A percentile compares a stretch with the other conserved stretches of the same genome.
Conservation (phyloP, 1,284 basidiomycete species). For the Fistulinella cinereoalba region DNA sequence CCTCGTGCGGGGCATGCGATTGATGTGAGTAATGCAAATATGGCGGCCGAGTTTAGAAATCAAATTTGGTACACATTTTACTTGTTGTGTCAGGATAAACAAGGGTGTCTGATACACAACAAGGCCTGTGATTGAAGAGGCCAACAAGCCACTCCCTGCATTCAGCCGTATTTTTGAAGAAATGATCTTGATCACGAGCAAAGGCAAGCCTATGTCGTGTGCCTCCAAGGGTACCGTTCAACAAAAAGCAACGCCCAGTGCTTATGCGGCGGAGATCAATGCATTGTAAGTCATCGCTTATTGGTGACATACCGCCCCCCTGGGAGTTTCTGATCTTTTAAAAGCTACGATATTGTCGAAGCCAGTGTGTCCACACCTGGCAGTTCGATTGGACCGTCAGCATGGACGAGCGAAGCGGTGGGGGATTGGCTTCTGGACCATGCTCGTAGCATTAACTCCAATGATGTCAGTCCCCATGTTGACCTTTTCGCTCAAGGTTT, state of each 20-base stretch:
- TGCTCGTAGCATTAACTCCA: slow-evolving; percentile 20
- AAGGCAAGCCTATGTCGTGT: slow-evolving; percentile 21
- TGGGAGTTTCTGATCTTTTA: not conserved
- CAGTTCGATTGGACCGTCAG: not conserved
- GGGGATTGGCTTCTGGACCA: slow-evolving; percentile 29
- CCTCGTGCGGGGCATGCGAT: slow-evolving; percentile 23
- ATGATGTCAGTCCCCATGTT: slow-evolving; percentile 5
- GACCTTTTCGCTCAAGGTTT: slow-evolving; percentile 31
- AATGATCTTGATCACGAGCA: slow-evolving; percentile 23
- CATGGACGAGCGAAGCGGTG: slow-evolving; percentile 18
- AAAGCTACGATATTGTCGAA: slow-evolving; percentile 14
- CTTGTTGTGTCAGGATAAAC: too few relatives aligned
- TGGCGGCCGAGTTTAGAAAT: slow-evolving; percentile 34
- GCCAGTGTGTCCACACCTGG: slow-evolving; percentile 13
- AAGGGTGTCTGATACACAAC: not conserved
- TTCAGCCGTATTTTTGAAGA: slow-evolving; percentile 34
- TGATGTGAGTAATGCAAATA: slow-evolving; percentile 27
- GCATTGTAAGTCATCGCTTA: slow-evolving; percentile 15
- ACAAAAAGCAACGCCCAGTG: slow-evolving; percentile 19
- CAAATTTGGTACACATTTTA: slow-evolving; percentile 35
- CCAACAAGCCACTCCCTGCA: slow-evolving; percentile 24
- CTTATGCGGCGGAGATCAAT: slow-evolving; percentile 28
- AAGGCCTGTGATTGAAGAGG: slow-evolving; percentile 28
- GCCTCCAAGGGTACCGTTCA: slow-evolving; percentile 26
- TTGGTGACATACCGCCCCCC: too few relatives aligned